These are phyloP conservation scores for Pythium coloratum DNA, from an alignment of 352 stramenopile species.

Conservation along the genomic window DNA sequence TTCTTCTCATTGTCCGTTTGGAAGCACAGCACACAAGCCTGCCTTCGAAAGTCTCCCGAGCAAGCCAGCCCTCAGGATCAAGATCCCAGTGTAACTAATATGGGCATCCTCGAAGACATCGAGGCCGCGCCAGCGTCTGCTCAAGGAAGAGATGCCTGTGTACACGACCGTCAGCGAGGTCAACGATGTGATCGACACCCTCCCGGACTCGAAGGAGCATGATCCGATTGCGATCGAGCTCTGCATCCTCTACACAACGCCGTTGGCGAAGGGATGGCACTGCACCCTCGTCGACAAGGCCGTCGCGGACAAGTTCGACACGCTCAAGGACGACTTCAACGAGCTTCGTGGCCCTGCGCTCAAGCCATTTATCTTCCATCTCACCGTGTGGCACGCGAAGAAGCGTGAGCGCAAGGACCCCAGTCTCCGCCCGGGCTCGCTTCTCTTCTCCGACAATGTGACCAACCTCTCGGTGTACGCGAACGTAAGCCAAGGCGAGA, in stretches of 20 bases:
- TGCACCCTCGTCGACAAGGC: neutral
- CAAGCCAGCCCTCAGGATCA: neutral
- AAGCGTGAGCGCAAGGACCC: neutral
- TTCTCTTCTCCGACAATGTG: no score
- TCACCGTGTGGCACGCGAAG: neutral
- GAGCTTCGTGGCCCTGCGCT: neutral
- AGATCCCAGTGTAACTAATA: neutral
- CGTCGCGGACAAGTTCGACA: neutral
- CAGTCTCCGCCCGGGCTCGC: neutral
- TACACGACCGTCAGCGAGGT: neutral
- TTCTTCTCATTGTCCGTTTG: neutral
- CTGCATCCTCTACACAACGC: neutral
- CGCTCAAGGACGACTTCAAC: neutral
- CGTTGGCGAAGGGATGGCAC: neutral
- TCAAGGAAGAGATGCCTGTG: neutral
- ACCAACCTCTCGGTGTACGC: no score
- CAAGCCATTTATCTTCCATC: neutral
- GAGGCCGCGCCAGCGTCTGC: neutral
- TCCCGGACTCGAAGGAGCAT: neutral
- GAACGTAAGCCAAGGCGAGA: no score
- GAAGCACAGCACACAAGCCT: neutral
- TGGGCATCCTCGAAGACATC: neutral
- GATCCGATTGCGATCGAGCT: neutral
- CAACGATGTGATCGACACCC: neutral
- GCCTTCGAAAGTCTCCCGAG: no score